These are phyloP conservation scores for Pueraria montana DNA, from an alignment of 306 rosid genomes.

Conservation along the genomic window DNA sequence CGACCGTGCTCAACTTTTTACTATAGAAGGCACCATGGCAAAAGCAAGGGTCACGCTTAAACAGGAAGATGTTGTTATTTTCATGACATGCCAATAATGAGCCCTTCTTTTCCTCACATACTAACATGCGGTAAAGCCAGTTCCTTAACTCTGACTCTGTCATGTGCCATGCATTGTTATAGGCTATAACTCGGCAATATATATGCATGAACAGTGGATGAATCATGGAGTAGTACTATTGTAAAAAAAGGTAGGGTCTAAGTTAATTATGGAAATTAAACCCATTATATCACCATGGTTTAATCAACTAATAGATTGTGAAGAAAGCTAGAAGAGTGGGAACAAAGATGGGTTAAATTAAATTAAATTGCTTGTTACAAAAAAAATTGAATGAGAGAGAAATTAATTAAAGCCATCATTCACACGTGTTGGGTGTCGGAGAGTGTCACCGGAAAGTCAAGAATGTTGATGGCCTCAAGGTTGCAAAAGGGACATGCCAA, in stretches of 20 bases:
- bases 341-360: background rate
- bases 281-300: background rate
- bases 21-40: background rate
- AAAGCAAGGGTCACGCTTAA: background rate
- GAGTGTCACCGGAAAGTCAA: slow-evolving; percentile 48
- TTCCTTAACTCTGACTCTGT: background rate
- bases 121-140: background rate
- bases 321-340: slow-evolving; percentile 25
- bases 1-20: background rate
- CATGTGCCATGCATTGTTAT: slow-evolving; percentile 5
- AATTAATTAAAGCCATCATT: slow-evolving; percentile 10
- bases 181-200: background rate
- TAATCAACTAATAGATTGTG: slow-evolving; percentile 20
- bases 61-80: slow-evolving; percentile 23
- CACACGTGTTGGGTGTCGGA: slow-evolving; percentile 53
- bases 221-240: too few species aligned
- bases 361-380: background rate
- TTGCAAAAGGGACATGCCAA: slow-evolving; percentile 40
- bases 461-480: slow-evolving; percentile 43
- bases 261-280: too few species aligned
- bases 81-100: background rate
- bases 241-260: too few species aligned
- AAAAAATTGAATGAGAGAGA: background rate
- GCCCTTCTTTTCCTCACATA: slow-evolving; percentile 12
- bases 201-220: background rate